Conservation (phyloP, 352 stramenopile genomes). For the Saprolegnia parasitica region DNA sequence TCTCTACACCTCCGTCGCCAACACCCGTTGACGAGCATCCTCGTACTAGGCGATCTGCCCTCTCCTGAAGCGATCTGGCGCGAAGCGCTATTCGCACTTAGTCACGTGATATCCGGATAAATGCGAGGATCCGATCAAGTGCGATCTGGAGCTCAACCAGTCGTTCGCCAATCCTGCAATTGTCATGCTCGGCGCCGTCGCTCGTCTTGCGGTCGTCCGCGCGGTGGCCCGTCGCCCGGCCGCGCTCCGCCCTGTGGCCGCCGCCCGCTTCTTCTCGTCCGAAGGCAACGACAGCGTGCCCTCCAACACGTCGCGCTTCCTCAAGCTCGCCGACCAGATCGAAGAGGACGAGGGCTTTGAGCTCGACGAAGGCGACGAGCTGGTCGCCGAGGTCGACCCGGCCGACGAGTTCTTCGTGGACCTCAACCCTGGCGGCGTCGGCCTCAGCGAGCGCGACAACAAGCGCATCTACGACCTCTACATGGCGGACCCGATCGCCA, state of each 20-base stretch:
- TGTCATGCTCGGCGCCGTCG: constrained; percentile 6
- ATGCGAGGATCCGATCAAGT: neutral
- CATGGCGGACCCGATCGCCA: constrained; percentile 83
- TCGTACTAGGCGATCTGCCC: too few relatives aligned
- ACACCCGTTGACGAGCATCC: too few relatives aligned
- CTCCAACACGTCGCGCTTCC: constrained; percentile 54
- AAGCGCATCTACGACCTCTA: constrained; percentile 71
- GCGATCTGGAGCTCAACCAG: neutral
- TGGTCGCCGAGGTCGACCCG: constrained; percentile 33
- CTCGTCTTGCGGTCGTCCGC: neutral
- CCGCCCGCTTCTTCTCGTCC: constrained; percentile 5
- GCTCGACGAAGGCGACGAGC: constrained; percentile 49
- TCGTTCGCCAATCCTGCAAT: neutral
- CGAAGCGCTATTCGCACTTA: too few relatives aligned
- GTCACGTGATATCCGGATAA: too few relatives aligned
- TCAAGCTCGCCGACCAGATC: constrained; percentile 65
- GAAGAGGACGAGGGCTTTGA: constrained; percentile 60
- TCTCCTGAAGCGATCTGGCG: too few relatives aligned
- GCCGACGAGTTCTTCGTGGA: constrained; percentile 33
- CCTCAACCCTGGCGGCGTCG: constrained; percentile 65
- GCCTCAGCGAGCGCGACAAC: constrained; percentile 66
- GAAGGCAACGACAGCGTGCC: constrained; percentile 17
- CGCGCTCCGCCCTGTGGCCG: neutral
- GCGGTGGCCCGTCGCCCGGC: constrained; percentile 3
- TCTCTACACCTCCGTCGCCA: too few relatives aligned